Evolutionary conservation across 805 yeast genomes (phyloP).

Genomic region (Saccharomycopsis synnaedendra): DNA sequence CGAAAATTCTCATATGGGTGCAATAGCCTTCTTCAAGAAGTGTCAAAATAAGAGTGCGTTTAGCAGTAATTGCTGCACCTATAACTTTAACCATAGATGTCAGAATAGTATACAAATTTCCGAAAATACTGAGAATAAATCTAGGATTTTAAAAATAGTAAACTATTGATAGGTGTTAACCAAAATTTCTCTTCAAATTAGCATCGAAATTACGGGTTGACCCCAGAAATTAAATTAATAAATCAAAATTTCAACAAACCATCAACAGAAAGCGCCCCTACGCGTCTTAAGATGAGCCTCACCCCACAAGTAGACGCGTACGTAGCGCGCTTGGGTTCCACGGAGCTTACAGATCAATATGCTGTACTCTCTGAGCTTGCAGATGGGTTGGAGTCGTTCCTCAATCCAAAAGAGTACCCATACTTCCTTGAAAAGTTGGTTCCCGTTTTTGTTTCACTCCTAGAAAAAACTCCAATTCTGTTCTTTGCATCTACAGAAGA

Average conservation of each 20-base stretch:
- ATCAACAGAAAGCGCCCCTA: neutral
- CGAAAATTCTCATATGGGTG: no score
- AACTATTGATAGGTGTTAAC: no score
- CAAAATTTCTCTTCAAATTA: no score
- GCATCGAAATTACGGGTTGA: no score
- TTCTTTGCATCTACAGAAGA: constrained; percentile 57
- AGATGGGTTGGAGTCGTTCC: constrained; percentile 78
- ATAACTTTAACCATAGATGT: no score
- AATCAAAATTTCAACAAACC: neutral
- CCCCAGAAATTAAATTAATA: no score
- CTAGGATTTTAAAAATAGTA: no score
- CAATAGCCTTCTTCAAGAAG: no score
- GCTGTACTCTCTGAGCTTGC: constrained; percentile 70
- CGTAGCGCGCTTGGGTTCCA: constrained; percentile 48
- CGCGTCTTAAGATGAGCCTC: constrained; percentile 22
- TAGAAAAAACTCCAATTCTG: constrained; percentile 63
- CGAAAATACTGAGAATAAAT: no score
- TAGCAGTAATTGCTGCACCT: no score
- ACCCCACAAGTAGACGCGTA: constrained; percentile 52
- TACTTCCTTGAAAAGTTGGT: constrained; percentile 57
- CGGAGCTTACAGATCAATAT: constrained; percentile 43
- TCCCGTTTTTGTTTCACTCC: constrained; percentile 54
- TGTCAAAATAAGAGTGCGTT: no score
- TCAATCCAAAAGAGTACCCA: constrained; percentile 73
- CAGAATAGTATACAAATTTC: no score